Evolutionary conservation across 2,329 filamentous ascomycete species (phyloP).

Genomic region (Aureobasidium sp.): DNA sequence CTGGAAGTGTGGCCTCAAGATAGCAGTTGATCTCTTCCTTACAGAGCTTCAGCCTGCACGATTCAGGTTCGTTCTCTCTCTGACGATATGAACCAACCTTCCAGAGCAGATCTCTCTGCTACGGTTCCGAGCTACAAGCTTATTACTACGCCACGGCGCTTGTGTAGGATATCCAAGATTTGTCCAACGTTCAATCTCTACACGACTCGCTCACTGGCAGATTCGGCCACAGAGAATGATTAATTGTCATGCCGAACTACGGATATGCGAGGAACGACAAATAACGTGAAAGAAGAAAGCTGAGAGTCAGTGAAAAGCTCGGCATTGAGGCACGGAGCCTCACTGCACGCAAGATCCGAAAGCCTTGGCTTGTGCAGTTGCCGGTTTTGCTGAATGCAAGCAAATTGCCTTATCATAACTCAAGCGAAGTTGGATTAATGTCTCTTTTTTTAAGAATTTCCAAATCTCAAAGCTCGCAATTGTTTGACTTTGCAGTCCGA

Average conservation of each 20-base stretch:
- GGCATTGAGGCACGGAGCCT: neutral
- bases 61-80: neutral
- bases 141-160: neutral
- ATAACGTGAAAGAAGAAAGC: neutral
- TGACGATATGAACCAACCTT: neutral
- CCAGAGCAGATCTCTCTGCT: neutral
- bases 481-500: neutral
- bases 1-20: neutral
- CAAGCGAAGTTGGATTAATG: neutral
- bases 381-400: neutral
- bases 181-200: neutral
- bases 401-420: neutral
- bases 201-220: neutral
- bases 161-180: neutral
- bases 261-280: neutral
- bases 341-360: neutral
- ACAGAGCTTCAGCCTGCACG: neutral
- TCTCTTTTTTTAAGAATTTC: neutral
- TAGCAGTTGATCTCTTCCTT: too few species aligned
- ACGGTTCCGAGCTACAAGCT: neutral
- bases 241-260: neutral
- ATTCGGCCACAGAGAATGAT: neutral
- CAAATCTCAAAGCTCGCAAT: neutral
- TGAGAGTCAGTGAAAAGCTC: neutral
- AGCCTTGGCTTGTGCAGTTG: neutral